Percentiles rank a stretch among this genome's conserved stretches.
These are phyloP conservation scores for Blepharisma japonicum DNA, from an alignment of 73 alveolate genomes.

Conservation along the genomic window DNA sequence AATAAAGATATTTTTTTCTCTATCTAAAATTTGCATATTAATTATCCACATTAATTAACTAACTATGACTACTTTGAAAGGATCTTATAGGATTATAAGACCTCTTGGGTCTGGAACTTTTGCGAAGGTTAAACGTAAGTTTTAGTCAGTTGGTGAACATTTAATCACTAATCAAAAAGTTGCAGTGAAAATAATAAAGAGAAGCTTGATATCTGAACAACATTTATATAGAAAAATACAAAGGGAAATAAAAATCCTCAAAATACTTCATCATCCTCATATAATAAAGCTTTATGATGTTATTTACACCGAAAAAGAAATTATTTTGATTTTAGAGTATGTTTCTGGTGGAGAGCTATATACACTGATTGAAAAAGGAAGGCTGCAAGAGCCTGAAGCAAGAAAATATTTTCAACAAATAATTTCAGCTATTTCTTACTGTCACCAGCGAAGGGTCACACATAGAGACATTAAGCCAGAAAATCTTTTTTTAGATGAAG, in stretches of 20 bases:
- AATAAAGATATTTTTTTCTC: no score
- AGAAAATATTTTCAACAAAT: conserved; percentile 76
- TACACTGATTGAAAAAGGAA: conserved; percentile 81
- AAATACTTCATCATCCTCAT: conserved; percentile 90
- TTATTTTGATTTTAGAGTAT: conserved; percentile 86
- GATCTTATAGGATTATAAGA: background rate
- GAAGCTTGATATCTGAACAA: conserved; percentile 58
- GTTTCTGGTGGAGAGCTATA: conserved; percentile 92
- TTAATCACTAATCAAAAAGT: conserved; percentile 80
- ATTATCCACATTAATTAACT: no score
- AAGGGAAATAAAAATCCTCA: conserved; percentile 81
- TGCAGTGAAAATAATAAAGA: conserved; percentile 85
- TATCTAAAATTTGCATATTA: no score
- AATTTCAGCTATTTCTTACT: conserved; percentile 82
- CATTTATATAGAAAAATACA: conserved; percentile 62
- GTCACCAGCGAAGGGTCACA: conserved; percentile 81
- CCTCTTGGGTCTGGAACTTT: conserved; percentile 21
- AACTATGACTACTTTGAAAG: no score
- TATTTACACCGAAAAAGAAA: conserved; percentile 83
- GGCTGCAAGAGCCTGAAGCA: conserved; percentile 82
- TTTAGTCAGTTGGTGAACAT: conserved; percentile 72
- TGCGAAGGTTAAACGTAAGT: conserved; percentile 17
- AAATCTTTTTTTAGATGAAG: conserved; percentile 82
- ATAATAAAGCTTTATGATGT: conserved; percentile 71
- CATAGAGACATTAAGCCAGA: conserved; percentile 96